Conservation (phyloP, 1,284 basidiomycete species). For the Trichosporon asahii region DNA sequence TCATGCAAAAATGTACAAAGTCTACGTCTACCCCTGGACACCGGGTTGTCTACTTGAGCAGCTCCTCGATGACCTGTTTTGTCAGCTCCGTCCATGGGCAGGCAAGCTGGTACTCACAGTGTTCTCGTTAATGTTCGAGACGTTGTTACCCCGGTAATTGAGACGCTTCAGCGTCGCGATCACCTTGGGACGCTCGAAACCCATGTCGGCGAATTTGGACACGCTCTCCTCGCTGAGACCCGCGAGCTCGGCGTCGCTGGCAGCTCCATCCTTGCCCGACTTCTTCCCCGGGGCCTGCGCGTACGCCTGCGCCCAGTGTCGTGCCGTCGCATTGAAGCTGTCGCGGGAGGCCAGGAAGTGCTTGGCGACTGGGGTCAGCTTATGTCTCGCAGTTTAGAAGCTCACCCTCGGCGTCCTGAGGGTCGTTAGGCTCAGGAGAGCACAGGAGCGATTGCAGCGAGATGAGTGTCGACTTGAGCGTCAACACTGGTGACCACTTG, state of each 20-base stretch:
- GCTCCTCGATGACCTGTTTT: slow-evolving; percentile 46
- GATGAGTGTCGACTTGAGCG: slow-evolving; percentile 94
- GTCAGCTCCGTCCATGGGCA: not conserved
- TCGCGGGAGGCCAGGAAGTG: slow-evolving; percentile 85
- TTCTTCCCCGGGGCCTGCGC: slow-evolving; percentile 62
- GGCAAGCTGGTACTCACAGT: slow-evolving; percentile 27
- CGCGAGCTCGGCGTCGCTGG: slow-evolving; percentile 50
- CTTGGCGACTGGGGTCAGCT: slow-evolving; percentile 66
- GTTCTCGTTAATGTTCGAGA: slow-evolving; percentile 48
- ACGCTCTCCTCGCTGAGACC: slow-evolving; percentile 55
- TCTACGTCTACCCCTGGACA: not conserved
- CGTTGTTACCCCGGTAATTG: slow-evolving; percentile 74
- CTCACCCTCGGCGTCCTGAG: slow-evolving; percentile 84
- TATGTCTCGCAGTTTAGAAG: not conserved
- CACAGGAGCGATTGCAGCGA: slow-evolving; percentile 94
- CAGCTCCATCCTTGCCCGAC: slow-evolving; percentile 16
- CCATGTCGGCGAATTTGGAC: slow-evolving; percentile 54
- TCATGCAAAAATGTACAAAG: slow-evolving; percentile 11
- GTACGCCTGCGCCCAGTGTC: slow-evolving; percentile 89
- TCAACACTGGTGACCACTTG: slow-evolving; percentile 72
- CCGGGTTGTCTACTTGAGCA: slow-evolving; percentile 31
- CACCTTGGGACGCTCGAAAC: slow-evolving; percentile 54
- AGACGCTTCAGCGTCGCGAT: slow-evolving; percentile 79
- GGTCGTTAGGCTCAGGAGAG: slow-evolving; percentile 93
- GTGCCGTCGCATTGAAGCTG: slow-evolving; percentile 87